phyloP scores from a whole-genome alignment of 1,139 yeast species.

The Magnusiomyces paraingens region DNA sequence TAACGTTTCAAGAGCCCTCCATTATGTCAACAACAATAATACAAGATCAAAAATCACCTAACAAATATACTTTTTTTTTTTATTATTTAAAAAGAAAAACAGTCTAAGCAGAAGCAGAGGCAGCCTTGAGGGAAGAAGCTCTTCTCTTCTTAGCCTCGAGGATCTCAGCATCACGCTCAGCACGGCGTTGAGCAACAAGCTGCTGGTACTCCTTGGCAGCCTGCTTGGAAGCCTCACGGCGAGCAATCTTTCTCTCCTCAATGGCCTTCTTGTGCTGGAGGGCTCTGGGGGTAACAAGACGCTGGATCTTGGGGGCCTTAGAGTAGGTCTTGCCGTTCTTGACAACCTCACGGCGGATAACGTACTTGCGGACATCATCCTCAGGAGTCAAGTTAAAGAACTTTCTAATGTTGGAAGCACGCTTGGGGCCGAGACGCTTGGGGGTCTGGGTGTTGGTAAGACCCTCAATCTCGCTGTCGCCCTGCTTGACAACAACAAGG shows the following conservation, averaged over 20 bases:
- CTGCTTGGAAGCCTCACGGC: slow-evolving; percentile 98
- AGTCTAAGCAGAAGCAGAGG: slow-evolving; percentile 27
- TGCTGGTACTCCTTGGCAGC: slow-evolving; percentile 99
- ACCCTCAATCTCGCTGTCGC: slow-evolving; percentile 93
- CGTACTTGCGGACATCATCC: slow-evolving; percentile 92
- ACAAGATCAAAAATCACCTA: too few species aligned
- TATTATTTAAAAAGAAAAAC: slow-evolving; percentile 4
- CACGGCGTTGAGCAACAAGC: slow-evolving; percentile 95
- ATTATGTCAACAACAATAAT: too few species aligned
- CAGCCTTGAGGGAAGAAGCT: slow-evolving; percentile 87
- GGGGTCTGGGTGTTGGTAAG: slow-evolving; percentile 91
- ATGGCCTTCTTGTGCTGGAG: slow-evolving; percentile 99
- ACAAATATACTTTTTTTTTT: not conserved
- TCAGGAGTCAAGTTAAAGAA: slow-evolving; percentile 98
- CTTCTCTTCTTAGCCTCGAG: slow-evolving; percentile 99
- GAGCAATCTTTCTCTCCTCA: slow-evolving; percentile 87
- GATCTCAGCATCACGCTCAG: slow-evolving; percentile 45
- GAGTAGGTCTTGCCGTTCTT: slow-evolving; percentile 99
- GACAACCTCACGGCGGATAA: slow-evolving; percentile 95
- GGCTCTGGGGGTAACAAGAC: slow-evolving; percentile 98
- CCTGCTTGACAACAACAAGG: slow-evolving; percentile 92
- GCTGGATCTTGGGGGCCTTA: slow-evolving; percentile 99
- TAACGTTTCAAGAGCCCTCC: too few species aligned
- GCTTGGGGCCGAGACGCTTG: slow-evolving; percentile 99
- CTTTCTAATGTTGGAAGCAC: slow-evolving; percentile 99